These are phyloP conservation scores for Fusarium algeriense DNA, from an alignment of 2,329 filamentous ascomycete genomes.

Conservation along the genomic window DNA sequence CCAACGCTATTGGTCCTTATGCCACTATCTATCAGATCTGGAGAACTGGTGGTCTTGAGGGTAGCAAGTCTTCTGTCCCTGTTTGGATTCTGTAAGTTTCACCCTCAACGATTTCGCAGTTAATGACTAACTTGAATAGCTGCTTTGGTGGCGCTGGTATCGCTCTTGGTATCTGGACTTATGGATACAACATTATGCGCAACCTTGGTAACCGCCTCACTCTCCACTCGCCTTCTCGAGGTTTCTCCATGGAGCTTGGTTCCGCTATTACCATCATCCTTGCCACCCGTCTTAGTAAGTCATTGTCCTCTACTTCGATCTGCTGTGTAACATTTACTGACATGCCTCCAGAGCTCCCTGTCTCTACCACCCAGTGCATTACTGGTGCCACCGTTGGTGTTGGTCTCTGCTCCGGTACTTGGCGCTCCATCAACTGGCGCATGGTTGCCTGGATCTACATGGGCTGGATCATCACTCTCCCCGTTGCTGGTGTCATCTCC, in stretches of 20 bases:
- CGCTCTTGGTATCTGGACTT: constrained; percentile 70
- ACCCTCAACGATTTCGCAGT: fast-evolving
- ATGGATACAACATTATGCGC: constrained; percentile 75
- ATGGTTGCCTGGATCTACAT: constrained; percentile 71
- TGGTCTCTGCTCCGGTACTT: constrained; percentile 70
- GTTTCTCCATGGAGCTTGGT: constrained; percentile 71
- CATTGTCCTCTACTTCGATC: fast-evolving
- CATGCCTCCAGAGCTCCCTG: constrained; percentile 61
- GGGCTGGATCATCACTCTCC: constrained; percentile 72
- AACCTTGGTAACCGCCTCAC: constrained; percentile 73
- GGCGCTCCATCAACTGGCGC: constrained; percentile 72
- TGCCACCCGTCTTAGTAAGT: constrained; percentile 68
- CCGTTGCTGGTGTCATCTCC: constrained; percentile 66
- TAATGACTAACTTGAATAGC: background rate
- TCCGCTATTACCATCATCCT: constrained; percentile 72
- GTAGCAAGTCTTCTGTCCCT: constrained; percentile 63
- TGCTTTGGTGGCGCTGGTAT: constrained; percentile 65
- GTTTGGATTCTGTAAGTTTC: constrained; percentile 66
- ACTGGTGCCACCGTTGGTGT: constrained; percentile 73
- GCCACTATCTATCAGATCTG: constrained; percentile 73
- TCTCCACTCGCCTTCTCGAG: constrained; percentile 70
- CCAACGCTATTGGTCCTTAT: constrained; percentile 72
- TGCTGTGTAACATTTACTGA: background rate
- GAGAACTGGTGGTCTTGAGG: constrained; percentile 59
- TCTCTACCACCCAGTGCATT: constrained; percentile 75